Conservation (phyloP, 495 filamentous ascomycete species). For the Aspergillus bridgeri region DNA sequence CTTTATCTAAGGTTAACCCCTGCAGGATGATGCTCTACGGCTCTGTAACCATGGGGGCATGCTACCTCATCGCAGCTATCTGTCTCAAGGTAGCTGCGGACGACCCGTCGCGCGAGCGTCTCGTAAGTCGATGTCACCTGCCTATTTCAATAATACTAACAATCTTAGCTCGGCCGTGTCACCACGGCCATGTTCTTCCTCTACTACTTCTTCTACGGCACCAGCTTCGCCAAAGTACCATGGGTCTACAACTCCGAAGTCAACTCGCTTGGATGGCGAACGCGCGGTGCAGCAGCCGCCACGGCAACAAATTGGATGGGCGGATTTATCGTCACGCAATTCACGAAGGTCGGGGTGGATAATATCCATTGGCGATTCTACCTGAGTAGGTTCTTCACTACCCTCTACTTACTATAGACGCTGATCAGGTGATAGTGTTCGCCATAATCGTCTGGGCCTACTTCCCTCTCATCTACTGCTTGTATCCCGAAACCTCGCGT, state of each 20-base stretch:
- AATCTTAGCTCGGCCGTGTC: constrained; percentile 41
- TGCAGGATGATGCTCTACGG: not conserved
- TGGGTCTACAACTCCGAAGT: constrained; percentile 64
- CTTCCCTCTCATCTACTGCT: constrained; percentile 56
- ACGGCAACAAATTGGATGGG: constrained; percentile 55
- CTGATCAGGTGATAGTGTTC: constrained; percentile 47
- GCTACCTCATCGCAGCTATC: not conserved
- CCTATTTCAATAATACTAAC: constrained; percentile 25
- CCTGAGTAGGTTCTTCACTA: constrained; percentile 2
- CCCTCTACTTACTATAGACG: constrained; percentile 48
- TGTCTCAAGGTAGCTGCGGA: not conserved
- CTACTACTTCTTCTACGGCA: constrained; percentile 48
- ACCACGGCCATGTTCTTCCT: constrained; percentile 41
- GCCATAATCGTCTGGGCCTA: constrained; percentile 58
- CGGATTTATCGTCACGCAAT: not conserved
- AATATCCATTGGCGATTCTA: not conserved
- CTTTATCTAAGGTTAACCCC: not conserved
- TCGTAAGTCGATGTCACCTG: constrained; percentile 45
- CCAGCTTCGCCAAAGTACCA: constrained; percentile 50
- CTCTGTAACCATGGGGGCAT: not conserved
- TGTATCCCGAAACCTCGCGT: constrained; percentile 58
- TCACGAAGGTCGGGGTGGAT: not conserved
- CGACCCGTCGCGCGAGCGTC: constrained; percentile 31
- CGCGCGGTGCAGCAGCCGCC: constrained; percentile 52
- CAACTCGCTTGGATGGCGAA: constrained; percentile 52